Conservation (phyloP, 345 rosid species). For the Hibiscus syriacus region DNA sequence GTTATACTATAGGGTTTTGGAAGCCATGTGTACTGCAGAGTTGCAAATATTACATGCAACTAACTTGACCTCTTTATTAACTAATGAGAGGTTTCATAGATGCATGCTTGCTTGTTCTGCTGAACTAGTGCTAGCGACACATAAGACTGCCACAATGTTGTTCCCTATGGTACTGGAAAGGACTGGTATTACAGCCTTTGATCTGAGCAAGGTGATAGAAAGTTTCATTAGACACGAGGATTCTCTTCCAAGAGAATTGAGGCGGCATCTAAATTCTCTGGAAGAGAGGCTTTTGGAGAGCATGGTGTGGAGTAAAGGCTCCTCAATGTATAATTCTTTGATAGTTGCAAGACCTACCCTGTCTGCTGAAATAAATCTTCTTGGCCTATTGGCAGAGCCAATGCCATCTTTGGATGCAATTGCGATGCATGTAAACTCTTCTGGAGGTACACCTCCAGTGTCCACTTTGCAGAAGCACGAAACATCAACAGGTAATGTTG, state of each 20-base stretch:
- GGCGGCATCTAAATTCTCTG: conserved; percentile 90
- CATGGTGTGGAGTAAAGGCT: conserved; percentile 98
- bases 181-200: conserved; percentile 98
- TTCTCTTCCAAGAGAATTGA: conserved; percentile 89
- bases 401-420: conserved; percentile 88
- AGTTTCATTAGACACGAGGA: conserved; percentile 97
- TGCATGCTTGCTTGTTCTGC: conserved; percentile 98
- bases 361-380: conserved; percentile 55
- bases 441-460: conserved; percentile 33
- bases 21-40: conserved; percentile 94
- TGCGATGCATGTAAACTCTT: conserved; percentile 53
- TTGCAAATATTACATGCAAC: conserved; percentile 67
- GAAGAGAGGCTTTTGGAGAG: conserved; percentile 96
- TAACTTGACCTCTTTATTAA: conserved; percentile 82
- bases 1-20: conserved; percentile 85
- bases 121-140: conserved; percentile 91
- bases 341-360: conserved; percentile 71
- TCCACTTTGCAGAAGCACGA: conserved; percentile 51
- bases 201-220: conserved; percentile 97
- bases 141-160: conserved; percentile 86
- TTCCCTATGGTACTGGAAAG: conserved; percentile 93
- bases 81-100: conserved; percentile 94
- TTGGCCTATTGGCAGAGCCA: conserved; percentile 70
- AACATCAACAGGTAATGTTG: conserved; percentile 38
- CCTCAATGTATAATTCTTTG: conserved; percentile 94